Conservation (phyloP, 306 rosid genomes). For the Acacia acuminata region DNA sequence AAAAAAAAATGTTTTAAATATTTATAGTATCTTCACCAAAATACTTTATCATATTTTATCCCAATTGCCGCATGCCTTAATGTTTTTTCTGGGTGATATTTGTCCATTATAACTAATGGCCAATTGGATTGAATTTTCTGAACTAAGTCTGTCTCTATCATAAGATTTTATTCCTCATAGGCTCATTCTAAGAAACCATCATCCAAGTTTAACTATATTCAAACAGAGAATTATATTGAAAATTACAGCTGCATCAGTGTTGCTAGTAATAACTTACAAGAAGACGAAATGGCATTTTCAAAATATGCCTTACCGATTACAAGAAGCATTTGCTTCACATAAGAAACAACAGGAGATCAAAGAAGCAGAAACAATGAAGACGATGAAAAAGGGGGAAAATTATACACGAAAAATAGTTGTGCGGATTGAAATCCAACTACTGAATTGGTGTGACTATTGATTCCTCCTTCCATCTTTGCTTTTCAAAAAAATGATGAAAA, state of each 20-base stretch:
- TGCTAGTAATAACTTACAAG: constrained; percentile 39
- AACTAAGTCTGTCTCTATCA: neutral
- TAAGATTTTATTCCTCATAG: neutral
- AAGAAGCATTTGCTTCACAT: constrained; percentile 74
- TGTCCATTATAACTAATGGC: neutral
- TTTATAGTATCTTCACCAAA: too few species aligned
- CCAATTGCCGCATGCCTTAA: neutral
- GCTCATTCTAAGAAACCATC: constrained; percentile 6
- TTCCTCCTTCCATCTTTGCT: constrained; percentile 15
- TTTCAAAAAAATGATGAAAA: constrained; percentile 13
- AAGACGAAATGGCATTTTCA: constrained; percentile 65
- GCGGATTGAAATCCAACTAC: constrained; percentile 37
- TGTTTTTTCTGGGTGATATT: neutral
- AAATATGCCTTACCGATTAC: constrained; percentile 80
- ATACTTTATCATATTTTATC: too few species aligned
- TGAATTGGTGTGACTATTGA: constrained; percentile 28
- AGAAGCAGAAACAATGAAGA: constrained; percentile 32
- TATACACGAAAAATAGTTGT: neutral
- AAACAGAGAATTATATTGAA: constrained; percentile 19
- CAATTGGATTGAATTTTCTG: neutral
- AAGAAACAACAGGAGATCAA: constrained; percentile 17
- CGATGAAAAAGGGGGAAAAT: neutral
- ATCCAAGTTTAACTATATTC: constrained; percentile 33
- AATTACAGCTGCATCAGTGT: constrained; percentile 49
- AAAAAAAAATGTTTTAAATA: too few species aligned